phyloP scores from a whole-genome alignment of 192 early-diverging fungal species.

The Backusella australiensis region DNA sequence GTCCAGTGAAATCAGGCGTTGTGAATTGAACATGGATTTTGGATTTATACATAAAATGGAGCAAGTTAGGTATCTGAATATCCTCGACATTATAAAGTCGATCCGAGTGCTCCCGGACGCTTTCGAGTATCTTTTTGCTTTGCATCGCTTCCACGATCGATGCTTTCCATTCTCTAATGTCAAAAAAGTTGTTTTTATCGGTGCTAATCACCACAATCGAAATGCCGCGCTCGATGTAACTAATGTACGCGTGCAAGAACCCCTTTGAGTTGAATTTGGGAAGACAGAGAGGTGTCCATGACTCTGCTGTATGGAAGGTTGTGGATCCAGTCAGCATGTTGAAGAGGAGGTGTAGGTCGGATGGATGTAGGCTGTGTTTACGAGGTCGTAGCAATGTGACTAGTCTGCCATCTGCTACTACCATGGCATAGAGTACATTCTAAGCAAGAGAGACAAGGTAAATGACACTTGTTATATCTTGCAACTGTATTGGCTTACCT shows the following conservation, averaged over 20 bases:
- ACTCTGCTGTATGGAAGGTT: conserved; percentile 77
- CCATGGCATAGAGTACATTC: conserved; percentile 75
- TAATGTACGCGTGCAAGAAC: conserved; percentile 87
- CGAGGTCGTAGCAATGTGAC: conserved; percentile 73
- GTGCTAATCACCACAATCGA: conserved; percentile 75
- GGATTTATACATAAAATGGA: conserved; percentile 75
- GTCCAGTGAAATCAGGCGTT: conserved; percentile 53
- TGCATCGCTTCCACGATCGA: conserved; percentile 58
- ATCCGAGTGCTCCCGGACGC: conserved; percentile 45
- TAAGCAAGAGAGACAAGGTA: conserved; percentile 1
- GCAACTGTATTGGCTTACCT: conserved; percentile 35
- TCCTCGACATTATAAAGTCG: conserved; percentile 54
- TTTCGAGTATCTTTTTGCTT: conserved; percentile 27
- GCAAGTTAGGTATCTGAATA: conserved; percentile 59
- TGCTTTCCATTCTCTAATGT: conserved; percentile 67
- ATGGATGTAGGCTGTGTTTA: conserved; percentile 77
- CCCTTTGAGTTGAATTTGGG: conserved; percentile 85
- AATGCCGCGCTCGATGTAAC: conserved; percentile 70
- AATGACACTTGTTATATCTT: background rate
- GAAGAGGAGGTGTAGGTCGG: conserved; percentile 80
- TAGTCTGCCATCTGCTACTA: conserved; percentile 74
- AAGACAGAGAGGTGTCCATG: conserved; percentile 95
- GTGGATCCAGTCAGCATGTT: conserved; percentile 76
- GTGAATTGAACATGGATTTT: conserved; percentile 64
- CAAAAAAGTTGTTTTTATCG: conserved; percentile 83